Base-by-base conservation (phyloP, 208 protist species). In the Crithidia sp. region DNA sequence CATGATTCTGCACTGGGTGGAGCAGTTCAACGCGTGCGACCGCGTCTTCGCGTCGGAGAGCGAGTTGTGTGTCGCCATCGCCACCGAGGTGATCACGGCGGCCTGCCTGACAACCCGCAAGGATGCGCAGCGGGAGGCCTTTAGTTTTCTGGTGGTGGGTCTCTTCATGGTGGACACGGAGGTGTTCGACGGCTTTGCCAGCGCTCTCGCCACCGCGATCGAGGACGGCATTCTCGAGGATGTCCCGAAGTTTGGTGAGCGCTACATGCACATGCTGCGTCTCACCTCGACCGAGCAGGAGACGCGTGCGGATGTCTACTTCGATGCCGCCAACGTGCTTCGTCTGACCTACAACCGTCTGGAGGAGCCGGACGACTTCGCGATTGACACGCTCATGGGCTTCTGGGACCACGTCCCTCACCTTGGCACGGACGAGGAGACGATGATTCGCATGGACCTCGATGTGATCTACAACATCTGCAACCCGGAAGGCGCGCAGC, bases 181-280 rank as follows among this genome's bases (percentile, higher is more conserved):
- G 73, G 78, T 97, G 16, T 76, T 95, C 39, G 69, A 83, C 16
- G 90, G 90, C 19, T 95, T 97, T 66, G 84, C 88, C 49, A 75
- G 72, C 52, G 86, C 92, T 4, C 77, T 93, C 13, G 84, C 82
- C 7, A 67, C 77, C 5, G 92, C 92, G 13, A 84, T 95, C 41
- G 89, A 95, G 76, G 92, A 97, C 45, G 90, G 89, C 17, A 50
- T 94, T 19, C 65, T 95, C 12, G 89, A 94, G 67, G 92, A 97
- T 62, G 87, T 91, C 39, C 92, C 92, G 17, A 93, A 92, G 86
- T 95, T 94, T 83, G 81, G 82, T 39, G 88, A 95, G 74, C 92
- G 92, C 55, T 95, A 93, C 64, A 92, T 95, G 81, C 68, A 60
- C 44, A 94, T 97, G 84, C 84, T 97, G 77, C 78, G 83, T 9